Conservation (phyloP, 352 stramenopile species). For the Thraustochytrium sp. region DNA sequence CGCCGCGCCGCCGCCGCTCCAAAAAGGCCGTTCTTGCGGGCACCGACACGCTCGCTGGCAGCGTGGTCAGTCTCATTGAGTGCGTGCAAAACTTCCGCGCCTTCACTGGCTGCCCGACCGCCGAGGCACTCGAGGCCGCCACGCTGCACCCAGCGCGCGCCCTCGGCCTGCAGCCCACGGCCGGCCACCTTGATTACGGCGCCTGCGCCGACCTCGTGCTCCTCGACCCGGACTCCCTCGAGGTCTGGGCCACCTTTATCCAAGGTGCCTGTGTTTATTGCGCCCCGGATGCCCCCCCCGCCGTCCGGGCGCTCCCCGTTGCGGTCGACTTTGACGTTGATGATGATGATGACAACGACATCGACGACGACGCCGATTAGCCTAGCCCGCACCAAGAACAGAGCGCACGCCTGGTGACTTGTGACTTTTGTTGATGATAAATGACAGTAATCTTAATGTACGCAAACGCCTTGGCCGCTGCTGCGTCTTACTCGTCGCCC, state of each 20-base stretch:
- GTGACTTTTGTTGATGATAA: too few relatives aligned
- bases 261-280: conserved; percentile 49
- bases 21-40: conserved; percentile 53
- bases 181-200: conserved; percentile 67
- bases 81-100: conserved; percentile 68
- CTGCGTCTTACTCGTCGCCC: too few relatives aligned
- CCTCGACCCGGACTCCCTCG: conserved; percentile 60
- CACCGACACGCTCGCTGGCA: conserved; percentile 73
- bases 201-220: conserved; percentile 72
- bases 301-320: not conserved
- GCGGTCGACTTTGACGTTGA: not conserved
- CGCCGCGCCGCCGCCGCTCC: not conserved
- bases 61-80: conserved; percentile 69
- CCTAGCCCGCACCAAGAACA: too few relatives aligned
- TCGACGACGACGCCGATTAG: too few relatives aligned
- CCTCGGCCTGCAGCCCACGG: conserved; percentile 59
- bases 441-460: too few relatives aligned
- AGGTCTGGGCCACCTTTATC: conserved; percentile 68
- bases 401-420: too few relatives aligned
- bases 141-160: conserved; percentile 67
- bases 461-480: too few relatives aligned
- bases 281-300: too few relatives aligned
- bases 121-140: conserved; percentile 66
- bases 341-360: too few relatives aligned
- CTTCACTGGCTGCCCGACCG: conserved; percentile 70